Percentiles rank a stretch among this genome's conserved stretches.
These are phyloP conservation scores for Parachaetomium inaequale DNA, from an alignment of 495 filamentous ascomycete species.

Conservation along the genomic window DNA sequence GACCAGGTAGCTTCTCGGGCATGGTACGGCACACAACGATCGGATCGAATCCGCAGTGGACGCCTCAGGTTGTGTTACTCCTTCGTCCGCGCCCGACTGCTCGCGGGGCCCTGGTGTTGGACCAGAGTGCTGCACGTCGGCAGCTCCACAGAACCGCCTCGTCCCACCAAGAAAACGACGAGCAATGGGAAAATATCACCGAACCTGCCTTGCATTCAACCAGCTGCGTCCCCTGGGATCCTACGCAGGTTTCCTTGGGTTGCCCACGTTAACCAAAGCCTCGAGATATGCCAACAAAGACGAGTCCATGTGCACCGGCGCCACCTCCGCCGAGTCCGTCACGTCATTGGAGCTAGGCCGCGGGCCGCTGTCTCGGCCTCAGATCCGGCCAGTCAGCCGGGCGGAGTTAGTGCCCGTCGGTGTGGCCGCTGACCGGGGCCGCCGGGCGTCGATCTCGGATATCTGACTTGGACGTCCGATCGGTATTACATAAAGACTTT, in stretches of 20 bases:
- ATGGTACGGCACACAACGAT: not conserved
- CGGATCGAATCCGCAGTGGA: not conserved
- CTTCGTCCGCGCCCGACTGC: not conserved
- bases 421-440: slow-evolving; percentile 2
- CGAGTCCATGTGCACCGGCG: not conserved
- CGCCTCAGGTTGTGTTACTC: not conserved
- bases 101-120: not conserved
- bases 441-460: not conserved
- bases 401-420: not conserved
- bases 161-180: too few species aligned
- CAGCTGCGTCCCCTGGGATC: not conserved
- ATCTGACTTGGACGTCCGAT: not conserved
- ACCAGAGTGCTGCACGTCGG: not conserved
- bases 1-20: not conserved
- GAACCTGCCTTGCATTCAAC: not conserved
- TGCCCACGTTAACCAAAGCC: too few species aligned
- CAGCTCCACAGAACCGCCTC: not conserved
- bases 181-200: too few species aligned
- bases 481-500: too few species aligned
- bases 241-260: too few species aligned
- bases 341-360: not conserved
- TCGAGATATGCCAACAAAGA: not conserved
- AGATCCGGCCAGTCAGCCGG: not conserved
- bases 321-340: not conserved
- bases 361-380: not conserved